Percentiles rank a stretch among this genome's conserved stretches.
Conservation (phyloP, 805 yeast genomes). For the Candida rishiriensis region DNA sequence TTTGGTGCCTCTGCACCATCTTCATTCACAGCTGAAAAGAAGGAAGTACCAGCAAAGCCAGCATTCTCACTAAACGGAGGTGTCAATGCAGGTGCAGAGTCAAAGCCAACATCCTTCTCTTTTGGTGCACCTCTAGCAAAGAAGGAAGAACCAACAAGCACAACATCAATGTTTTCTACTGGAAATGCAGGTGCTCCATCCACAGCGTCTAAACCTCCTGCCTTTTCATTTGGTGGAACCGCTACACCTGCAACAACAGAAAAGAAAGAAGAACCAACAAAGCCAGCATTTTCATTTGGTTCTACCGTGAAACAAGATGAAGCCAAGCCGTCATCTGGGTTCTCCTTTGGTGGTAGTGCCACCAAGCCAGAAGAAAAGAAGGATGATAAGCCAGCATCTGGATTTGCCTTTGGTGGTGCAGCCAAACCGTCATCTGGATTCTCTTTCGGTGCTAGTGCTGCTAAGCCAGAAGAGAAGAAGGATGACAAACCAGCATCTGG, state of each 20-base stretch:
- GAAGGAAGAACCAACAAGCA: neutral
- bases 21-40: neutral
- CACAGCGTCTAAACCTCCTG: neutral
- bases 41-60: constrained; percentile 2
- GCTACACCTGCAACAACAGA: constrained; percentile 7
- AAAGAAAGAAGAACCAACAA: constrained; percentile 2
- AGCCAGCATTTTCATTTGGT: constrained; percentile 3
- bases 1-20: too few species aligned
- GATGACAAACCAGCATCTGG: constrained; percentile 7
- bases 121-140: neutral
- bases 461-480: constrained; percentile 9
- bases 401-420: neutral
- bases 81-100: too few species aligned
- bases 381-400: constrained; percentile 7
- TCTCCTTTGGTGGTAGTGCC: neutral
- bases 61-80: constrained; percentile 8
- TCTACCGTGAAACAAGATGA: constrained; percentile 3
- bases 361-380: constrained; percentile 8
- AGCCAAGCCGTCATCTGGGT: constrained; percentile 3
- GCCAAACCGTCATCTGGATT: constrained; percentile 1
- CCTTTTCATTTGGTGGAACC: constrained; percentile 6
- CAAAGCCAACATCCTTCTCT: neutral
- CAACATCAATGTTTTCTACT: neutral
- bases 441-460: constrained; percentile 14
- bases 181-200: neutral